Evolutionary conservation across 306 rosid genomes (phyloP).

Genomic region (Glycine tomentella): DNA sequence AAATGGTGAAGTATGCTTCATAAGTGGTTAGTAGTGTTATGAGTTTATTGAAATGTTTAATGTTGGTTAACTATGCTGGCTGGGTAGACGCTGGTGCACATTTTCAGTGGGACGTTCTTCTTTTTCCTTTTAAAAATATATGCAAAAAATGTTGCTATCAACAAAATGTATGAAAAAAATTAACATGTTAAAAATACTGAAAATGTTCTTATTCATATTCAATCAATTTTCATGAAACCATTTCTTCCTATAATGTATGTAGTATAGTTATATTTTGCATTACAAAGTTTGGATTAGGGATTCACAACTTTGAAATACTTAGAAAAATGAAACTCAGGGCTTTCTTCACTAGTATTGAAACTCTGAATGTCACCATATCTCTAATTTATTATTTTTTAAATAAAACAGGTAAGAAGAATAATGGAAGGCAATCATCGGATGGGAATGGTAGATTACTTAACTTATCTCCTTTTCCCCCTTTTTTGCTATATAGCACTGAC

Average conservation of each 20-base stretch:
- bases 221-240: not conserved
- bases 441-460: slow-evolving; percentile 91
- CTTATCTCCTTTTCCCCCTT: slow-evolving; percentile 38
- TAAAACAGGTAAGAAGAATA: slow-evolving; percentile 87
- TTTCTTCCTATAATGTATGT: not conserved
- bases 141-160: not conserved
- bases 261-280: not conserved
- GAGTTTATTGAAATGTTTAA: too few species aligned
- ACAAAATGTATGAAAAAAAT: not conserved
- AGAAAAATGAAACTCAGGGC: not conserved
- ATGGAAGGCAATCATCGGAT: slow-evolving; percentile 99
- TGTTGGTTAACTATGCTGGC: not conserved
- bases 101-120: too few species aligned
- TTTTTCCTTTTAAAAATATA: too few species aligned
- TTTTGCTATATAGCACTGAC: slow-evolving; percentile 40
- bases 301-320: not conserved
- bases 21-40: not conserved
- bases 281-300: not conserved
- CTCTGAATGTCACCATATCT: slow-evolving; percentile 36
- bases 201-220: slow-evolving; percentile 6
- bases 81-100: too few species aligned
- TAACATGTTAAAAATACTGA: not conserved
- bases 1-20: not conserved
- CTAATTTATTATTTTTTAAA: slow-evolving; percentile 16
- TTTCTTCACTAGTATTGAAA: not conserved